phyloP scores from a whole-genome alignment of 257 asterid genomes.

The Vinca minor region DNA sequence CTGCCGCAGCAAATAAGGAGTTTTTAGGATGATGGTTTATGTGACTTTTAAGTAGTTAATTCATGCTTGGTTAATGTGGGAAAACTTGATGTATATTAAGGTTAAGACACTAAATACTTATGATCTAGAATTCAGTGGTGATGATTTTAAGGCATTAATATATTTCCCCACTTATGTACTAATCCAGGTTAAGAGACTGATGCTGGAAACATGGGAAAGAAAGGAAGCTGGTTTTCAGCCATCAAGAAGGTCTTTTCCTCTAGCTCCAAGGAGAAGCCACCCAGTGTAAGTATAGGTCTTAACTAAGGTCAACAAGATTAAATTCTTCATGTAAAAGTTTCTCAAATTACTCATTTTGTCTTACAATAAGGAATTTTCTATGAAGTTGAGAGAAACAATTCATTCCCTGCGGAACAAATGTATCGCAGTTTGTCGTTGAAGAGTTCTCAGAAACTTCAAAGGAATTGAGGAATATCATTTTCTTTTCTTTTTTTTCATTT shows the following conservation, averaged over 20 bases:
- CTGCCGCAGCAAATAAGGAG: too few relatives aligned
- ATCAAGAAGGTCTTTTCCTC: slow-evolving; percentile 72
- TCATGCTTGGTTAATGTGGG: too few relatives aligned
- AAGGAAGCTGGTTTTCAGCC: slow-evolving; percentile 94
- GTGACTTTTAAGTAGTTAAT: too few relatives aligned
- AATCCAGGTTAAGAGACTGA: slow-evolving; percentile 51
- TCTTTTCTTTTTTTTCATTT: neutral
- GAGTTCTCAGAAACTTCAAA: neutral
- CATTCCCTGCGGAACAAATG: neutral
- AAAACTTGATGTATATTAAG: too few relatives aligned
- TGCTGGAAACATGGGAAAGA: slow-evolving; percentile 92
- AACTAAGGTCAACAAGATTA: too few relatives aligned
- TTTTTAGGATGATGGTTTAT: too few relatives aligned
- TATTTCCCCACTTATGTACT: slow-evolving; percentile 6
- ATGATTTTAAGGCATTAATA: neutral
- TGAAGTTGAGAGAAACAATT: neutral
- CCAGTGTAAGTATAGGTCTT: slow-evolving; percentile 55
- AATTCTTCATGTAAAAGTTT: too few relatives aligned
- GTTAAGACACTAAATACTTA: too few relatives aligned
- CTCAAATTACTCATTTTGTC: neutral
- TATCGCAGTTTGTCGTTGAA: neutral
- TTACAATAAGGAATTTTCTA: neutral
- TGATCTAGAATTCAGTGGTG: neutral
- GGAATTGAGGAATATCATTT: neutral
- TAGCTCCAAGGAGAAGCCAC: slow-evolving; percentile 58